Base-by-base conservation (phyloP, 768 basidiomycete genomes). In the Russula earlei region DNA sequence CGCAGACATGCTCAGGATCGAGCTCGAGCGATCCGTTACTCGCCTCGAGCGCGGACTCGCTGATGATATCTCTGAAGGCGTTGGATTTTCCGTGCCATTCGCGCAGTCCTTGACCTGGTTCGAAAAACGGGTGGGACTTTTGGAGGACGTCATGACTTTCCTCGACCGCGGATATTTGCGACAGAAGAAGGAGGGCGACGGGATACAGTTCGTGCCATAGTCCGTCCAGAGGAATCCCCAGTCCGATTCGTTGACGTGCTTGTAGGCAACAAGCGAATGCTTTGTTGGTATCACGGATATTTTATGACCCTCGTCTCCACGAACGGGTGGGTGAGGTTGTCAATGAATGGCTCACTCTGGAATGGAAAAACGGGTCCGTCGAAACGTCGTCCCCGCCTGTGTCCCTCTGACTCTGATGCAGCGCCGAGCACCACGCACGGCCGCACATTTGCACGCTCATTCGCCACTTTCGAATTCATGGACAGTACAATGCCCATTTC, bases 21-120 rank as follows among this genome's bases (percentile, higher is more conserved):
- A 87, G 63, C 66, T 91, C 37, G 81, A 88, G 62, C 72, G 73
- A 47, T 80, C 77, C 34, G 73, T 79, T 24, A 65, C 66, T 9
- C 67, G 67, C 8, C 54, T 85, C 8, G 70, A 71, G 17, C 66
- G 55, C 5, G 67, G 67, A 1, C 76, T 89, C 12, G 46, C 52
- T 4, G 59, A 63, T 0, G 60, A 65, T 25, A 27, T 43, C 19
- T 43, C 42, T 9, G 56, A 57, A 15, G 74, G 72, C 14, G 73
- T 79, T 25, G 67, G 69, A 0, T 91, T 87, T 84, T 67, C 90
- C 4, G 61, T 58, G 0, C 69, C 69, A n/a, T 81, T 91, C 52
- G 81, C 81, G 5, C 65, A 70, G 10, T 67, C 69, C 1, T 84
- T 81, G 64, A 71, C 72, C 24, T 85, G 83, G 82, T 89, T 84